These are phyloP conservation scores for Malus hybrid DNA, from an alignment of 331 rosid species.

Conservation along the genomic window DNA sequence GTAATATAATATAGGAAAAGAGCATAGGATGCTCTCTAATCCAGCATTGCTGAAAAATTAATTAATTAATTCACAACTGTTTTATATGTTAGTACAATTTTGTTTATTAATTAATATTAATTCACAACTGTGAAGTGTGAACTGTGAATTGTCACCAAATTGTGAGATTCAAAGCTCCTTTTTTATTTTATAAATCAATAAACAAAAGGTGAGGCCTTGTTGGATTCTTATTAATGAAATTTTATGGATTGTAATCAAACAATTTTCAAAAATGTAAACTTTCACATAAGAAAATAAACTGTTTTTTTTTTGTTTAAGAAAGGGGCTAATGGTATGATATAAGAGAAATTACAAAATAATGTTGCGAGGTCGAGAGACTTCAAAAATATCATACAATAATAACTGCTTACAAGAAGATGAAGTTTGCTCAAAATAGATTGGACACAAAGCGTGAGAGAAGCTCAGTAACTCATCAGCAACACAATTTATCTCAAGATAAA, in stretches of 20 bases:
- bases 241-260: background rate
- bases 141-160: slow-evolving; percentile 18
- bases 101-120: slow-evolving; percentile 1
- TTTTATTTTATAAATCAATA: background rate
- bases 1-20: background rate
- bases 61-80: too few relatives aligned
- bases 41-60: slow-evolving; percentile 1
- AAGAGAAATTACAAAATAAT: too few relatives aligned
- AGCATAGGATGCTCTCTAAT: slow-evolving; percentile 50
- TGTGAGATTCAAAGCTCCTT: slow-evolving; percentile 10
- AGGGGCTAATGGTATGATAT: too few relatives aligned
- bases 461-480: too few relatives aligned
- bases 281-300: too few relatives aligned
- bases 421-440: too few relatives aligned
- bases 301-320: too few relatives aligned
- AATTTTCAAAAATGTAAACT: background rate
- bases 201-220: background rate
- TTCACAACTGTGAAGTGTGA: slow-evolving; percentile 26
- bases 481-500: too few relatives aligned
- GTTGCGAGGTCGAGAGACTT: rapidly evolving
- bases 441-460: too few relatives aligned
- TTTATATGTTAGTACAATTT: too few relatives aligned
- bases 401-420: too few relatives aligned
- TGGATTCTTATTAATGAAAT: background rate
- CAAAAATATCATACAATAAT: too few relatives aligned